A percentile compares a stretch with the other conserved stretches of the same genome.
phyloP scores from a whole-genome alignment of 306 rosid species.

The Luffa acutangula region DNA sequence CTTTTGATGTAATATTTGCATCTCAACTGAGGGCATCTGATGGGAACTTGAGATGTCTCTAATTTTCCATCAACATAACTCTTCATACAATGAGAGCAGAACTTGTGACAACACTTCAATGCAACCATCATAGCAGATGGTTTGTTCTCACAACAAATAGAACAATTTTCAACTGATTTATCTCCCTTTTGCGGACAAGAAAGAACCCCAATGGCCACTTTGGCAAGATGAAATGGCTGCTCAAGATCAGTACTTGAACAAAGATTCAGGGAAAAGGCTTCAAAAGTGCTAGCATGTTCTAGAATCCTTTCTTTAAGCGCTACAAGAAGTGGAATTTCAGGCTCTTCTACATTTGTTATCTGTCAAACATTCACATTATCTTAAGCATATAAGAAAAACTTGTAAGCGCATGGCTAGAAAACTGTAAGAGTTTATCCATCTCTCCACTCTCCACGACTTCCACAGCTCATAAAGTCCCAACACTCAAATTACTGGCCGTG shows the following conservation, averaged over 20 bases:
- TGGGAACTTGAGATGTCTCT: conserved; percentile 65
- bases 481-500: not conserved
- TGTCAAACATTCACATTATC: conserved; percentile 31
- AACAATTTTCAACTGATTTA: conserved; percentile 53
- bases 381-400: conserved; percentile 10
- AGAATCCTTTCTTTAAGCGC: conserved; percentile 78
- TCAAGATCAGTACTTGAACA: conserved; percentile 50
- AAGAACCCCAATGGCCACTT: conserved; percentile 78
- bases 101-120: conserved; percentile 87
- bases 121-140: conserved; percentile 55
- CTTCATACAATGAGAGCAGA: conserved; percentile 81
- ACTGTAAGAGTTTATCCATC: not conserved
- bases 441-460: not conserved
- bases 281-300: conserved; percentile 55
- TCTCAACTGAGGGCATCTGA: conserved; percentile 68
- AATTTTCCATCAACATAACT: conserved; percentile 61
- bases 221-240: conserved; percentile 65
- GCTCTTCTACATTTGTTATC: conserved; percentile 45
- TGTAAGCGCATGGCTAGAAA: not conserved
- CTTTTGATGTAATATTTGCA: conserved; percentile 65
- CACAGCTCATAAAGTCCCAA: not conserved
- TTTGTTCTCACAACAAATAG: conserved; percentile 85
- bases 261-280: conserved; percentile 57
- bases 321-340: conserved; percentile 53
- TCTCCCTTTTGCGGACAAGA: conserved; percentile 44